phyloP scores from a whole-genome alignment of 176 grass and related monocot species.

The Triticum dicoccoides region DNA sequence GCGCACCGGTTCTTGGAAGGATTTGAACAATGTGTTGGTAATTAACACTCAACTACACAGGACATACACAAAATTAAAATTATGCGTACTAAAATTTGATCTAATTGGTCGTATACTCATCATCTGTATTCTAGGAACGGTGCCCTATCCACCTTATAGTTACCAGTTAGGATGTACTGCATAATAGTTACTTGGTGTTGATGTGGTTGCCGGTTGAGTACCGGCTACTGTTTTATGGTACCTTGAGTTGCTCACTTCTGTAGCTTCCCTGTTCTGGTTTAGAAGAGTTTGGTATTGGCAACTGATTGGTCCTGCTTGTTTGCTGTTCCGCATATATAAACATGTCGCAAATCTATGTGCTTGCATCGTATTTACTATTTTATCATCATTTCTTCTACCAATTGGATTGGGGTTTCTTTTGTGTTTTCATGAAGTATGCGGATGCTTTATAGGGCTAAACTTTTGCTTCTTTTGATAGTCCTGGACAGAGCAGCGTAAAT shows the following conservation, averaged over 20 bases:
- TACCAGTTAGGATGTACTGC: neutral
- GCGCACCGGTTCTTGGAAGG: neutral
- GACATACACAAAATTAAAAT: neutral
- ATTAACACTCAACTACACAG: neutral
- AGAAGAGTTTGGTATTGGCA: neutral
- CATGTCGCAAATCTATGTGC: neutral
- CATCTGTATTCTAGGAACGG: neutral
- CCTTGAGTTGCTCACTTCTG: neutral
- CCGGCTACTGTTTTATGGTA: neutral
- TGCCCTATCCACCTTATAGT: neutral
- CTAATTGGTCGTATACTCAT: neutral
- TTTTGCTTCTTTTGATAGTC: constrained; percentile 50
- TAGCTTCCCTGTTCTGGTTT: neutral
- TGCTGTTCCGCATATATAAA: neutral
- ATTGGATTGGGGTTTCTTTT: neutral
- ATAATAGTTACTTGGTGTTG: neutral
- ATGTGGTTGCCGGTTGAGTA: neutral
- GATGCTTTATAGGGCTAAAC: neutral
- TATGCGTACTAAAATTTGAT: neutral
- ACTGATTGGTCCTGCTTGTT: neutral
- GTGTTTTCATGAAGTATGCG: neutral
- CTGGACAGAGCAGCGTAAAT: constrained; percentile 82
- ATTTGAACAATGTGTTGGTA: neutral
- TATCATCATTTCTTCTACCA: neutral
- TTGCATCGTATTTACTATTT: neutral